Conservation (phyloP, 225 moss, liverwort and hornwort species). For the Thuidium tamariscinum region DNA sequence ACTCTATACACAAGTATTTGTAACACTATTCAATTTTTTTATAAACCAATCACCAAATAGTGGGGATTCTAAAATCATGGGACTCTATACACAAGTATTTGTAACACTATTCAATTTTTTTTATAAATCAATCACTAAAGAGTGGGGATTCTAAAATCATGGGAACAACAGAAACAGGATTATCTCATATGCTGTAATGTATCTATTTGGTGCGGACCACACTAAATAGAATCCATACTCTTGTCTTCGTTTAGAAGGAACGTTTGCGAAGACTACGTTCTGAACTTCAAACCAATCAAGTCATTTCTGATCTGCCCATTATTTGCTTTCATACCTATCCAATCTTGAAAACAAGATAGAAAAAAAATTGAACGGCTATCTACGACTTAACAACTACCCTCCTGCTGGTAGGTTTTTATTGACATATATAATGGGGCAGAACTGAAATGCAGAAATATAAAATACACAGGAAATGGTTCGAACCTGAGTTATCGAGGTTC, state of each 20-base stretch:
- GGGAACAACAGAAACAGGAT: background rate
- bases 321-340: background rate
- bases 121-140: too few relatives aligned
- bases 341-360: background rate
- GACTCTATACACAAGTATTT: background rate
- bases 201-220: background rate
- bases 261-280: background rate
- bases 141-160: background rate
- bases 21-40: background rate
- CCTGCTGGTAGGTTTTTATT: background rate
- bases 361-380: background rate
- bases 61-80: background rate
- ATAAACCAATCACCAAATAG: background rate
- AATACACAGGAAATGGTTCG: conserved; percentile 13
- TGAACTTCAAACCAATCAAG: background rate
- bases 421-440: background rate
- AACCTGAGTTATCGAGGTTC: background rate
- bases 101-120: too few relatives aligned
- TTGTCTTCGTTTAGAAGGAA: background rate
- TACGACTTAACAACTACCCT: background rate
- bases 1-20: fast-evolving
- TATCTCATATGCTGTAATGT: background rate
- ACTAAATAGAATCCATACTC: background rate
- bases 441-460: background rate
- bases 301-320: background rate